Percentiles rank a stretch among this genome's conserved stretches.
These are phyloP conservation scores for Cupressus sempervirens DNA, from an alignment of 75 land plant genomes.

Conservation along the genomic window DNA sequence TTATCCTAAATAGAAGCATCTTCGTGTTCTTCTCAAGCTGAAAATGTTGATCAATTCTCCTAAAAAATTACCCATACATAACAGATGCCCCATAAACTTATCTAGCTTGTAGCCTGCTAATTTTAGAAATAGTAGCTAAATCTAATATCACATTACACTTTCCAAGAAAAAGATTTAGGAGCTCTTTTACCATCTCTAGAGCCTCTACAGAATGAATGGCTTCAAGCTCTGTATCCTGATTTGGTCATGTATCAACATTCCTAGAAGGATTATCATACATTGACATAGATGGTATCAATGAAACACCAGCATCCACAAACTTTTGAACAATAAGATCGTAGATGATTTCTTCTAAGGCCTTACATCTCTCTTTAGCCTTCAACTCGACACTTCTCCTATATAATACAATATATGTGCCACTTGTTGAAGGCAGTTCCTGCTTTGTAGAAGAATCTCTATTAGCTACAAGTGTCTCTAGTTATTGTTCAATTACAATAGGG, in stretches of 20 bases:
- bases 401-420: conserved; percentile 51
- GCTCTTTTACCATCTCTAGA: conserved; percentile 66
- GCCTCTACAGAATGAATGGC: conserved; percentile 64
- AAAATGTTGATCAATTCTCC: conserved; percentile 62
- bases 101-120: conserved; percentile 69
- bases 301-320: conserved; percentile 54
- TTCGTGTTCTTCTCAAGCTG: conserved; percentile 76
- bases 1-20: conserved; percentile 30
- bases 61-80: conserved; percentile 81
- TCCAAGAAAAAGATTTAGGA: conserved; percentile 55
- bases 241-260: conserved; percentile 52
- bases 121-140: conserved; percentile 32
- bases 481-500: too few species aligned
- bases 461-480: too few species aligned
- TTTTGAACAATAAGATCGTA: conserved; percentile 69
- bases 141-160: conserved; percentile 24
- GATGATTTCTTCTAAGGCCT: conserved; percentile 64
- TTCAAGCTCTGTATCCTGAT: conserved; percentile 47
- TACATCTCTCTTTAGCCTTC: conserved; percentile 58
- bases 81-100: conserved; percentile 79
- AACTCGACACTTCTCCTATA: conserved; percentile 88
- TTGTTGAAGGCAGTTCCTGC: too few species aligned
- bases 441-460: too few species aligned
- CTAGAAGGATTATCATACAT: conserved; percentile 21
- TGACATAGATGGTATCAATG: conserved; percentile 40